Conservation (phyloP, 129 eudicot genomes). For the Erigeron canadensis region DNA sequence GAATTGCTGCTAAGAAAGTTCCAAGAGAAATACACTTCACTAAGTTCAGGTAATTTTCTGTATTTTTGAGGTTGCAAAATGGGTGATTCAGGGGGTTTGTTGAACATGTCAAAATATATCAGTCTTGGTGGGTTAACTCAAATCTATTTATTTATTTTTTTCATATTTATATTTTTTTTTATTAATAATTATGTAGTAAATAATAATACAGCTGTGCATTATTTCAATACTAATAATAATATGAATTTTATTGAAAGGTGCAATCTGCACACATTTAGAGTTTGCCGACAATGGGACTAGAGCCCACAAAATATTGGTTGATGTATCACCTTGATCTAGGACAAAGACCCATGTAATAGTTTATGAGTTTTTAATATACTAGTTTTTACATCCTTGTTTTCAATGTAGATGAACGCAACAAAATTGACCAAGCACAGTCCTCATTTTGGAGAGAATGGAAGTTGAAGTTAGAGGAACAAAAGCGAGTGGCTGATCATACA, state of each 20-base stretch:
- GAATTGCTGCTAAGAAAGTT: constrained; percentile 63
- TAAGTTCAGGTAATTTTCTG: constrained; percentile 62
- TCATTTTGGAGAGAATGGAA: constrained; percentile 99
- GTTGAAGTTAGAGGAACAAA: constrained; percentile 83
- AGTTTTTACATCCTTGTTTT: constrained; percentile 19
- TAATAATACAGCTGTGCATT: too few relatives aligned
- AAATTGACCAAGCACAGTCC: constrained; percentile 68
- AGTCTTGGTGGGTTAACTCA: not conserved
- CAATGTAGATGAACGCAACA: constrained; percentile 62
- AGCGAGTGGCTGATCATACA: constrained; percentile 83
- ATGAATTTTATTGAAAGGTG: too few relatives aligned
- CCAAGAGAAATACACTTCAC: constrained; percentile 57
- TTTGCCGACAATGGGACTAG: too few relatives aligned
- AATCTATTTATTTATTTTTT: too few relatives aligned
- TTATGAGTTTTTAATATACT: constrained; percentile 6
- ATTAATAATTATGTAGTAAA: too few relatives aligned
- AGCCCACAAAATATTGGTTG: not conserved
- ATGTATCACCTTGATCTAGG: too few relatives aligned
- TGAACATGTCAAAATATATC: not conserved
- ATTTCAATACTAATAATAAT: too few relatives aligned
- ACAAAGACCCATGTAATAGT: too few relatives aligned
- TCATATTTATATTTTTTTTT: too few relatives aligned
- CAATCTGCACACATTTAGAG: too few relatives aligned
- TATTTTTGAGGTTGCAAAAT: not conserved
- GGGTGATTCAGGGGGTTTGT: not conserved